A percentile compares a stretch with the other conserved stretches of the same genome.
phyloP scores from a whole-genome alignment of 2,329 filamentous ascomycete genomes.

The Colletotrichum lupini region DNA sequence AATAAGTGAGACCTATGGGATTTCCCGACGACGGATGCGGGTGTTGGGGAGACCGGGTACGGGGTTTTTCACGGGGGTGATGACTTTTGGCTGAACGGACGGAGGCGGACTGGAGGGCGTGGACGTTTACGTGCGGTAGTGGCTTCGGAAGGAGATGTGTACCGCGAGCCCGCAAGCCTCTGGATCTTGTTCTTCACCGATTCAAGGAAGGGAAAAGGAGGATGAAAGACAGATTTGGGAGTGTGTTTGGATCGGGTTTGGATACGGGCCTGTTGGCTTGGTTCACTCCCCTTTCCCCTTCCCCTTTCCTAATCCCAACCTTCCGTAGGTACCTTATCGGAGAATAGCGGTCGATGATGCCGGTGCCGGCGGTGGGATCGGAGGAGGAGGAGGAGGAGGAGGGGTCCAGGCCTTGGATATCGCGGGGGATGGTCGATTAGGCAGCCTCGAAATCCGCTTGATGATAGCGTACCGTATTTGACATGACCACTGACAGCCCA shows the following conservation, averaged over 20 bases:
- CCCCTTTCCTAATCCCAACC: not conserved
- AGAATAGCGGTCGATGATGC: conserved; percentile 8
- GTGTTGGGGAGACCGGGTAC: not conserved
- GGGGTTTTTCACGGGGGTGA: too few relatives aligned
- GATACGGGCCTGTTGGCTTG: not conserved
- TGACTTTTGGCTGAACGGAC: not conserved
- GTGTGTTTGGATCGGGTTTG: not conserved
- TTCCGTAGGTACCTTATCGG: not conserved
- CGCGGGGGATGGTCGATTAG: not conserved
- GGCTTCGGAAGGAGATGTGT: not conserved
- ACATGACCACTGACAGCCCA: not conserved
- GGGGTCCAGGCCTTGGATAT: not conserved
- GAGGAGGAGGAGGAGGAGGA: too few relatives aligned
- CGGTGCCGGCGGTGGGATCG: conserved; percentile 2
- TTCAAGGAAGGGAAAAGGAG: not conserved
- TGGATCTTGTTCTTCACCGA: not conserved
- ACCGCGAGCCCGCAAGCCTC: not conserved
- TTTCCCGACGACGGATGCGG: not conserved
- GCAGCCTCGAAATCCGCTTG: not conserved
- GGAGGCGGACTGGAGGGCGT: not conserved
- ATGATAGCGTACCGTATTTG: not conserved
- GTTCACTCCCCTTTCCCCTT: not conserved
- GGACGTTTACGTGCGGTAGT: not conserved
- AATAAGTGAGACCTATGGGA: not conserved
- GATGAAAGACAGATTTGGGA: not conserved